Evolutionary conservation across 1,139 yeast species (phyloP).

Genomic region (Lodderomyces parapsilosis): DNA sequence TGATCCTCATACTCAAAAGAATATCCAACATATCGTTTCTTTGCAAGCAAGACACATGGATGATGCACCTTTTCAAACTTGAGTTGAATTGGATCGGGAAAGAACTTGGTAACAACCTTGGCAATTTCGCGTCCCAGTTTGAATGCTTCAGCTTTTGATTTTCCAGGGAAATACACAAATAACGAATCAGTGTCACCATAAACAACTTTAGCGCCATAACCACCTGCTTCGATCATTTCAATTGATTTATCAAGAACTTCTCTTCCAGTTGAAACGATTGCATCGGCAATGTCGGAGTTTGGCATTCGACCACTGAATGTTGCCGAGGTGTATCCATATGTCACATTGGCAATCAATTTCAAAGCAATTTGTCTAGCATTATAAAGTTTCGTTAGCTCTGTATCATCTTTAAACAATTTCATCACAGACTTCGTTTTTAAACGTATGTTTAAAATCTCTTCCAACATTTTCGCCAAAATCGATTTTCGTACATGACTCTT

Average conservation of each 20-base stretch:
- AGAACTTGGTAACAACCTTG: constrained; percentile 53
- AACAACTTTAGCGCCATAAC: constrained; percentile 89
- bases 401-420: constrained; percentile 47
- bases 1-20: constrained; percentile 64
- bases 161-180: constrained; percentile 88
- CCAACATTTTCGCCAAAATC: constrained; percentile 76
- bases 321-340: constrained; percentile 95
- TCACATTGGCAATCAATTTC: constrained; percentile 89
- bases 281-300: constrained; percentile 90
- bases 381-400: constrained; percentile 52
- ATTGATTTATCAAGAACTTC: constrained; percentile 78
- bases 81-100: constrained; percentile 78
- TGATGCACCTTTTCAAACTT: constrained; percentile 92
- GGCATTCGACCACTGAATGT: constrained; percentile 98
- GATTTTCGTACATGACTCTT: constrained; percentile 68
- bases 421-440: constrained; percentile 75
- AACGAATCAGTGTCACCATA: constrained; percentile 96
- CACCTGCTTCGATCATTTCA: constrained; percentile 57
- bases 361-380: constrained; percentile 83
- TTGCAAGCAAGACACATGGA: constrained; percentile 79
- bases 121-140: constrained; percentile 72
- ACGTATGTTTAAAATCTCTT: constrained; percentile 77
- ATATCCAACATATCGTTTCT: constrained; percentile 87
- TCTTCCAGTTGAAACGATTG: constrained; percentile 88
- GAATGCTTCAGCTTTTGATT: constrained; percentile 74